Base-by-base conservation (phyloP, 805 yeast genomes). In the Suhomyces canberraensis region DNA sequence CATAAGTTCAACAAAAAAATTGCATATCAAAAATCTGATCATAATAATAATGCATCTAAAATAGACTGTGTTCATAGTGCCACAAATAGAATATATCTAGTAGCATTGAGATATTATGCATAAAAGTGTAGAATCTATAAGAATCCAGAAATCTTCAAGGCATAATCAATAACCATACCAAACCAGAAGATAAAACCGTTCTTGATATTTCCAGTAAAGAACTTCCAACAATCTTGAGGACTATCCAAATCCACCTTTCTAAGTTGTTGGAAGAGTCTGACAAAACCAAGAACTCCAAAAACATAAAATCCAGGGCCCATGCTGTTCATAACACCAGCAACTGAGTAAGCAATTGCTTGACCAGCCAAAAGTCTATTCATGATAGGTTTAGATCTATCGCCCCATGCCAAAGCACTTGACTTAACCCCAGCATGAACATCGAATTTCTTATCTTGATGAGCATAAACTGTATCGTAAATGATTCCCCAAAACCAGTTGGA, bases 361-460 rank as follows among this genome's bases (percentile, higher is more conserved):
- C 78, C 79, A 1, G 69, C 67, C 5, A 87, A 75, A 45, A 89
- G 56, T 0, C 75, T 80, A 30, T 76, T 69, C 50, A 85, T 69
- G 28, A 89, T 77, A 8, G 78, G 73, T 56, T 84, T 89, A 1
- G 96, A 76, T 21, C 76, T 73, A 16, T 74, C 76, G 7, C 95
- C 95, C 98, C 98, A 95, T 2, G 85, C 90, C 47, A 93, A 72
- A 6, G 99, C 99, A 0, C 98, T 89, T 2, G 96, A 86, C 59
- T 89, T 89, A 48, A 93, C 84, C 15, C 98, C 98, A 0, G 95
- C 97, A 40, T 75, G 71, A 36, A 86, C 65, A 61, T 93, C 99
- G 52, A 83, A 93, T 35, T 60, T 64, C 64, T 93, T 93, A 61
- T 93, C 99, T 64, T 93, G 99, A 57, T 93, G 99, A 1, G 98